These are phyloP conservation scores for Xanthoconium stramineum DNA, from an alignment of 768 basidiomycete genomes.

Conservation along the genomic window DNA sequence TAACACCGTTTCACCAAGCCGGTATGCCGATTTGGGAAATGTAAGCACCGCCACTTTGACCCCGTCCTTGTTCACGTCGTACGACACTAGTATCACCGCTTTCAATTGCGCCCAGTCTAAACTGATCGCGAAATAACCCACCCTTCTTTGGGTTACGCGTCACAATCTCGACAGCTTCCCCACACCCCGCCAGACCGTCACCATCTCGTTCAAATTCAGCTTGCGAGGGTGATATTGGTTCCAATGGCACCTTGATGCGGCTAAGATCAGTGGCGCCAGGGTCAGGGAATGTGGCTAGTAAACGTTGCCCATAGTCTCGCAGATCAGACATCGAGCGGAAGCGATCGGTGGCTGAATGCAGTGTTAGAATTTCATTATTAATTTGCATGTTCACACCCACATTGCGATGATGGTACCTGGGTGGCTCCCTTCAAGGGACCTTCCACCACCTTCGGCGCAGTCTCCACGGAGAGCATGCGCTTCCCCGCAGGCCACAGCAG, in stretches of 20 bases:
- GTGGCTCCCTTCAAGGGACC: conserved; percentile 11
- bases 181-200: conserved; percentile 52
- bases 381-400: conserved; percentile 15
- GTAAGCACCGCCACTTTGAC: conserved; percentile 87
- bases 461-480: conserved; percentile 32
- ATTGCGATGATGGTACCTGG: not conserved
- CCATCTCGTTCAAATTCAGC: conserved; percentile 29
- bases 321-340: conserved; percentile 43
- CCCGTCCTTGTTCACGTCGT: conserved; percentile 93
- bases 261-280: conserved; percentile 22
- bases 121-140: conserved; percentile 21
- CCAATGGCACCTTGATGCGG: conserved; percentile 26
- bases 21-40: conserved; percentile 86
- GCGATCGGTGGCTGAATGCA: conserved; percentile 11
- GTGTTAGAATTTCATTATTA: not conserved
- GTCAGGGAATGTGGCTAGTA: conserved; percentile 47
- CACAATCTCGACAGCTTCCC: conserved; percentile 88
- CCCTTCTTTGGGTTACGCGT: conserved; percentile 89
- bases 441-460: conserved; percentile 24
- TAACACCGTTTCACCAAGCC: conserved; percentile 88
- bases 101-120: not conserved
- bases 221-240: conserved; percentile 21
- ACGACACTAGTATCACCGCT: conserved; percentile 60
- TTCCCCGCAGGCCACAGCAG: conserved; percentile 73
- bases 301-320: conserved; percentile 48